Base-by-base conservation (phyloP, 345 rosid species). In the Citrus unshiu region DNA sequence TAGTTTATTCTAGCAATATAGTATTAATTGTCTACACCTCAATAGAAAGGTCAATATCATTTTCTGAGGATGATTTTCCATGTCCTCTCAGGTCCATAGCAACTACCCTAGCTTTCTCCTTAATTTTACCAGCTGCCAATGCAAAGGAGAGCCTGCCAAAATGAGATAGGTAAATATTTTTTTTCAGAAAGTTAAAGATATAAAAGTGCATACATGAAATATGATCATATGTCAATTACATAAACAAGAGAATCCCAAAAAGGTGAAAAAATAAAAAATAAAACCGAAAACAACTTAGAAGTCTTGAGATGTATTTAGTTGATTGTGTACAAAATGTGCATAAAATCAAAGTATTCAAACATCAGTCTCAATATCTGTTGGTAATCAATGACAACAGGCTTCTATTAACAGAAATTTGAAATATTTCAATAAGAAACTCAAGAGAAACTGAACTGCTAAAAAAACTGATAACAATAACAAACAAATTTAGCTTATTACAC, bases 71-170 rank as follows among this genome's bases (percentile, higher is more conserved):
- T 37, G 98, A 91, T 78, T 91, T 93, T 51, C 98, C 99, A 37
- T 96, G 99, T 65, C 99, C 99, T 86, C 99, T 91, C 87, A 94
- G 68, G 89, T 96, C 99, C 90, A 96, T 83, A 19, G 97, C 93
- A 85, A 93, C 95, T 35, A 96, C 87, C 14, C 92, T 88, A 35
- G 93, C 97, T 82, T 89, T 91, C 92, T 93, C 97, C 91, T 96
- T 96, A 72, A 96, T 90, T 86, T 80, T 86, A 84, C 90, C 83
- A 12, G 98, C 90, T 54, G 95, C 87, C 29, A 91, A 9, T 63
- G 97, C 88, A 90, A 90, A 96, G 16, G 99, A 96, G 70, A 94
- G 97, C 88, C 98, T 96, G 82, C 13, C 67, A 62, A 84, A 35
- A 77, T 43, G 54, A 81, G 65, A 72, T 6, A 76, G 13, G 37